Evolutionary conservation across 2,329 filamentous ascomycete genomes (phyloP), one percentile per base, ranked within the genome.

Genomic region (Verticillium nonalfalfae): DNA sequence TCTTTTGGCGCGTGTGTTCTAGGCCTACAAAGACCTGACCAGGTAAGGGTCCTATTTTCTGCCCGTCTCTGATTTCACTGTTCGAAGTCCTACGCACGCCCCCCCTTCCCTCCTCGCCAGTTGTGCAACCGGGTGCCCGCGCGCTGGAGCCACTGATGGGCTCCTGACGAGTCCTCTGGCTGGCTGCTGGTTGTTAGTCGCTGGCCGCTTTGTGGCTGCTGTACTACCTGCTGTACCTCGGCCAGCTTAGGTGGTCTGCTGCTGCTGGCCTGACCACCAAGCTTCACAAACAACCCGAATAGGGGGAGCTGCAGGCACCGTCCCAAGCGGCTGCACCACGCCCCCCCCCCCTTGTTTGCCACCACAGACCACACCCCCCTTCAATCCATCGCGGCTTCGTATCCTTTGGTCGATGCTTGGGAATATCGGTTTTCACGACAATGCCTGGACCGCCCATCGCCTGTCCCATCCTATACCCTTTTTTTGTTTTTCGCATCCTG

Each of bases 11-110:
- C 35, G 35, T 36, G 50, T 62, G 69, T 69, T 73, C 67, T 71
- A 75, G 73, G 72, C 73, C 68, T 75, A 75, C 66, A 68, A 65
- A 66, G 73, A 75, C 60, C 71, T 75, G 59, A 62, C 69, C 56
- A 73, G 71, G 73, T 75, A 73, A 59, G 63, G 58, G 35, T 39
- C 38, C 58, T 15, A 15, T 59, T 54, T 55, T 52, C 58, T 52
- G 57, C 57, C 21, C 36, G 38, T 40, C n/a, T 45, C 45, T 10
- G 45, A 31, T 14, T 21, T 36, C 14, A 6, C 11, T 14, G 18
- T 50, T n/a, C 35, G 35, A 40, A 21, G 11, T 18, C 45, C 45
- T 18, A 21, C 45, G 7, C 45, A 18, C 45, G 45, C 45, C 40
- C n/a, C 9, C 7, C n/a, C 26, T 3, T 26, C 3, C 26, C 26